These are phyloP conservation scores for Colletotrichum scovillei DNA, from an alignment of 2,329 filamentous ascomycete species.

Conservation along the genomic window DNA sequence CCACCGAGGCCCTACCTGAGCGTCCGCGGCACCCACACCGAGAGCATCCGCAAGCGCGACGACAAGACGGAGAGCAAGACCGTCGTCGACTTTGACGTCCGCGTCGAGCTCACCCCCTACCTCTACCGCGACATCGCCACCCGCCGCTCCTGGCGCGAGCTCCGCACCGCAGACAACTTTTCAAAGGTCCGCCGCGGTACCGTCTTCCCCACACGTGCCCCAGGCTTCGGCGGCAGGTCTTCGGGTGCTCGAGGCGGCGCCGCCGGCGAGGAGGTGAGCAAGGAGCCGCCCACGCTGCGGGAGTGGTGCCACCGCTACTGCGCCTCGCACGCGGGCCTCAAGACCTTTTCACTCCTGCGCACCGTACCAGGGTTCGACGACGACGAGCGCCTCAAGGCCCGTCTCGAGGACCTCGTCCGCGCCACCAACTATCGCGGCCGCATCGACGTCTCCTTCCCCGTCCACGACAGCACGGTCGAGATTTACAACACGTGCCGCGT, in stretches of 20 bases:
- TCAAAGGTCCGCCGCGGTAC: slow-evolving; percentile 75
- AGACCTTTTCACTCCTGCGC: slow-evolving; percentile 64
- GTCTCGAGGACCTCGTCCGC: slow-evolving; percentile 68
- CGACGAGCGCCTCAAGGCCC: slow-evolving; percentile 56
- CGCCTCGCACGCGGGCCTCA: slow-evolving; percentile 66
- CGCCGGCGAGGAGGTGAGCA: slow-evolving; percentile 2
- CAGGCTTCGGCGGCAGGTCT: slow-evolving; percentile 49
- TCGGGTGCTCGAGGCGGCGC: slow-evolving; percentile 17
- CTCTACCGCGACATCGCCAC: slow-evolving; percentile 59
- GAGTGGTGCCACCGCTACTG: slow-evolving; percentile 79
- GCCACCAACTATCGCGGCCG: slow-evolving; percentile 76
- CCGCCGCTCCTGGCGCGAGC: slow-evolving; percentile 52
- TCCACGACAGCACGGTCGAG: slow-evolving; percentile 66
- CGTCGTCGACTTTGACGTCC: slow-evolving; percentile 70
- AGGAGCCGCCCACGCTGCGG: slow-evolving; percentile 28
- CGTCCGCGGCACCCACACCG: slow-evolving; percentile 64
- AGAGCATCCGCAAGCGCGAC: slow-evolving; percentile 53
- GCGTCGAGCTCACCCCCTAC: slow-evolving; percentile 68
- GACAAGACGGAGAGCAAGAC: slow-evolving; percentile 58
- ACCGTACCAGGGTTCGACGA: slow-evolving; percentile 71
- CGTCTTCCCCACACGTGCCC: slow-evolving; percentile 63
- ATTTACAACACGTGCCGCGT: slow-evolving; percentile 72
- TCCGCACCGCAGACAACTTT: slow-evolving; percentile 66
- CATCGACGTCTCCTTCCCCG: slow-evolving; percentile 68
- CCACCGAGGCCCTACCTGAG: slow-evolving; percentile 66